Evolutionary conservation across 2,329 filamentous ascomycete species (phyloP), one percentile per base, ranked within the genome.

Genomic region (Periconia macrospinosa): DNA sequence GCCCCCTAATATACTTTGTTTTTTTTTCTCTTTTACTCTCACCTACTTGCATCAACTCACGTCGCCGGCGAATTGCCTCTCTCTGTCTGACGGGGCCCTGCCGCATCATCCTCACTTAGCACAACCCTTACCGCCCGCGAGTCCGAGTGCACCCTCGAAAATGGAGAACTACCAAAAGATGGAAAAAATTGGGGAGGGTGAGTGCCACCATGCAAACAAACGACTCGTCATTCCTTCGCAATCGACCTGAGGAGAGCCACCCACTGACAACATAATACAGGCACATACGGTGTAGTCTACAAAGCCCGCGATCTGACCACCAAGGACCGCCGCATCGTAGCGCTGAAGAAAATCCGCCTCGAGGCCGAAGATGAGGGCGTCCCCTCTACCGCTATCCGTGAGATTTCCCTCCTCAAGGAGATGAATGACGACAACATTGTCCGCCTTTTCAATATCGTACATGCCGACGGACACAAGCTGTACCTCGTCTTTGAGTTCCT

Each of bases 101-200:
- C 33, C 33, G 33, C 33, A n/a, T 37, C 33, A n/a, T 37, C 33
- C 15, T 14, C 33, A 37, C 33, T n/a, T 10, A 42, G 17, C 10
- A 18, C 53, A 50, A 74, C 33, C 30, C 15, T n/a, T 37, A 37
- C 33, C 33, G 11, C 33, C 33, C 11, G 33, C 33, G 33, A 37
- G 33, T 37, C 33, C 15, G 33, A 5, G 3, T 37, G 15, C 5
- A 37, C 15, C 33, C 11, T n/a, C 33, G 11, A 37, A 6, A 6
- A 96, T 96, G 92, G 91, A 96, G 77, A 95, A 96, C 78, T 96
- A 96, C 76, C 90, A 96, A 78, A 95, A 95, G 80, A 84, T 96
- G 70, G 92, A 96, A 80, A 96, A 96, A 82, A 92, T 96, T 69
- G 92, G 92, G 76, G 92, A 96, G 85, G 92, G 92, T 94, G 79